Base-by-base conservation (phyloP, 306 rosid genomes). In the Calophaca sinica region DNA sequence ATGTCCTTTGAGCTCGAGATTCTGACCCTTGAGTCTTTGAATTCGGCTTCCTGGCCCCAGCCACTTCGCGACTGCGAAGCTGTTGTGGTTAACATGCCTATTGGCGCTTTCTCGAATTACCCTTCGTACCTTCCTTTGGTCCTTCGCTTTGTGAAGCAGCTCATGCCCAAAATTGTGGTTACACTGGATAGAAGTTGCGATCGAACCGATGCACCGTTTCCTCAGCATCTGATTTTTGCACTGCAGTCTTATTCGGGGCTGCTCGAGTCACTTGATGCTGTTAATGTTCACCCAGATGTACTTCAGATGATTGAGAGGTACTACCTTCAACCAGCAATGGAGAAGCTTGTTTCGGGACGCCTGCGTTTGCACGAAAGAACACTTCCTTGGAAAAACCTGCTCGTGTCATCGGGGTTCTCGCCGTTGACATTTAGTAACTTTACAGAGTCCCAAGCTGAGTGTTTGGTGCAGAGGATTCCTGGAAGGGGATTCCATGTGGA, bases 371-470 rank as follows among this genome's bases (percentile, higher is more conserved):
- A 72, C 7, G 93, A 87, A 20, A 77, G 82, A 66, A 54, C 77
- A 14, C 87, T 80, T 41, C 82, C 91, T 0, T 91, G 96, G 97
- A 88, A 75, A 70, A 75, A 78, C 5, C 28, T 84, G 41, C 83
- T 46, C 53, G 82, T 46, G 84, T 80, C 86, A 41, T 76, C 91
- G 4, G 98, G 97, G 13, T 88, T 91, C 75, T 86, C 90, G 0
- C 90, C 94, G 5, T 66, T 70, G 83, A 53, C 87, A 41, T 91
- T 91, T 72, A 94, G 98, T 44, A 94, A 91, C 80, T 88, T 92
- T 12, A 88, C 98, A 0, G 96, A 89, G 66, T 85, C 96, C 0
- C 98, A 91, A 72, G 97, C 97, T 0, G 98, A 94, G 80, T 94
- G 96, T 78, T 58, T 91, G 78, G 91, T 94, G 67, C 96, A 94